phyloP scores from a whole-genome alignment of 1,284 basidiomycete genomes.

The Naganishia sp. region DNA sequence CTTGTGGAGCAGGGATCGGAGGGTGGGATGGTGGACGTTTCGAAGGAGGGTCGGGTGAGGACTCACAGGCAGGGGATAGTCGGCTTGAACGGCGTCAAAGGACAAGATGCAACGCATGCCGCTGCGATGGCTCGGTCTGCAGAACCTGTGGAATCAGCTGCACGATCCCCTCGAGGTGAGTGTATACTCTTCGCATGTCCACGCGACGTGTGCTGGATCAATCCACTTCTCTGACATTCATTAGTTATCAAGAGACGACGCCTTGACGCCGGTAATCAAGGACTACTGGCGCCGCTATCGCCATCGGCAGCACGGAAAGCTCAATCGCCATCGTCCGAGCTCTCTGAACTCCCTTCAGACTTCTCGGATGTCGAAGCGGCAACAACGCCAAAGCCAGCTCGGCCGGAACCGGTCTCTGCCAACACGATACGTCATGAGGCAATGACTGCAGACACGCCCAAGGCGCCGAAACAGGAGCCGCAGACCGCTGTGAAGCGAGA shows the following conservation, averaged over 20 bases:
- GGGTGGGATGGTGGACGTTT: no score
- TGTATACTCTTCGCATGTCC: not conserved
- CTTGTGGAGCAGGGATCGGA: no score
- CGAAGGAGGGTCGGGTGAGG: no score
- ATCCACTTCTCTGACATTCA: no score
- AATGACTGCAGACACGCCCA: no score
- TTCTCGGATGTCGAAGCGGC: constrained; percentile 6
- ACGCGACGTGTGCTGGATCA: not conserved
- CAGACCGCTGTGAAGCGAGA: no score
- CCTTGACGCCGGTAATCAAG: not conserved
- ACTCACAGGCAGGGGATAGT: not conserved
- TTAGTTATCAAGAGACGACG: not conserved
- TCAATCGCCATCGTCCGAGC: constrained; percentile 11
- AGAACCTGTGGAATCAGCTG: no score
- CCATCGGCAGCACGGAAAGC: no score
- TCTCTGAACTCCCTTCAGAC: constrained; percentile 16
- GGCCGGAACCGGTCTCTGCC: not conserved
- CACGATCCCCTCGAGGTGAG: no score
- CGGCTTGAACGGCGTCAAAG: not conserved
- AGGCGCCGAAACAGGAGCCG: no score
- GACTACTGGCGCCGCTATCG: no score
- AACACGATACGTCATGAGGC: no score
- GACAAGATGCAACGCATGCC: not conserved
- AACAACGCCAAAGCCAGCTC: not conserved
- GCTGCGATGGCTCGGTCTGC: not conserved